Percentiles rank a stretch among this genome's conserved stretches.
phyloP scores from a whole-genome alignment of 164 flowering plant genomes.

The grape (Vitis vinifera) region DNA sequence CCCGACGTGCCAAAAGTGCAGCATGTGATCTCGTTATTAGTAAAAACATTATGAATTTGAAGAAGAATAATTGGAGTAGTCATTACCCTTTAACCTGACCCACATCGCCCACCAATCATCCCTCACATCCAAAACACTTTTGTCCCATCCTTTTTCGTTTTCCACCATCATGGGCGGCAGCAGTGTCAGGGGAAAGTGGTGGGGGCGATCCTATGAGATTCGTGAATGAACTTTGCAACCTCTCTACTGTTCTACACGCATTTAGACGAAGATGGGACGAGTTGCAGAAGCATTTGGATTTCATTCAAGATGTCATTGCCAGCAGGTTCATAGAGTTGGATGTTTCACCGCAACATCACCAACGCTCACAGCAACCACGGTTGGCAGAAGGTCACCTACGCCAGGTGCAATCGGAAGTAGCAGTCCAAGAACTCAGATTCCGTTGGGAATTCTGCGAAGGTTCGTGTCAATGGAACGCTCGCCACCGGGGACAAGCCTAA shows the following conservation, averaged over 20 bases:
- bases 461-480: slow-evolving; percentile 15
- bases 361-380: slow-evolving; percentile 46
- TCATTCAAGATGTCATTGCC: slow-evolving; percentile 27
- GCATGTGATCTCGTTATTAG: too few relatives aligned
- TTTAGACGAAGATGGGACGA: slow-evolving; percentile 42
- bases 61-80: too few relatives aligned
- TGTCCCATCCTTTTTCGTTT: too few relatives aligned
- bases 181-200: background rate
- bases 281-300: slow-evolving; percentile 42
- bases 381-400: slow-evolving; percentile 84
- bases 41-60: too few relatives aligned
- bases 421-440: slow-evolving; percentile 11
- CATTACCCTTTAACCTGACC: too few relatives aligned
- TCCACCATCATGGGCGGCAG: background rate
- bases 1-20: too few relatives aligned
- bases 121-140: too few relatives aligned
- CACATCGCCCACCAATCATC: too few relatives aligned
- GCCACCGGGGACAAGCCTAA: slow-evolving; percentile 20
- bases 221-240: slow-evolving; percentile 21
- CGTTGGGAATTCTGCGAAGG: background rate
- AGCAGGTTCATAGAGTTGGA: slow-evolving; percentile 1
- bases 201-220: slow-evolving; percentile 4
- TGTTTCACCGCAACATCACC: background rate
- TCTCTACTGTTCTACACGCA: slow-evolving; percentile 31
- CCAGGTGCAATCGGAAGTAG: slow-evolving; percentile 50